A percentile compares a stretch with the other conserved stretches of the same genome.
Conservation (phyloP, 176 grass and related monocot genomes). For the Aegilops speltoides region DNA sequence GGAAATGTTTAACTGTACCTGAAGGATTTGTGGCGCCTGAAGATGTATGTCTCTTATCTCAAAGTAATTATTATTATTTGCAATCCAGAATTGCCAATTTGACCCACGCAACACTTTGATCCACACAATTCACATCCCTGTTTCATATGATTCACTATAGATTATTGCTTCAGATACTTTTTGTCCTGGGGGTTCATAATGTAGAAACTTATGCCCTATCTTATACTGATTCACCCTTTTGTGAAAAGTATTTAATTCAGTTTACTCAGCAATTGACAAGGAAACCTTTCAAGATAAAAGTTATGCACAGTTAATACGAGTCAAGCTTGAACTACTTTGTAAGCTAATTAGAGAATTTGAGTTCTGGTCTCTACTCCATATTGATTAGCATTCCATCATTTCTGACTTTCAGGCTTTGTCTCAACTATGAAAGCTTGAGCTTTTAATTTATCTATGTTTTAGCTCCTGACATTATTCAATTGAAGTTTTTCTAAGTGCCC, state of each 20-base stretch:
- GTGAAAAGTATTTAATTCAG: not conserved
- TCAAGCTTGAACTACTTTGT: not conserved
- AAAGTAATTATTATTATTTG: constrained; percentile 10
- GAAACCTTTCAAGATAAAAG: not conserved
- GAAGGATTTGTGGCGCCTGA: constrained; percentile 30
- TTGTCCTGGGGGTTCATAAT: not conserved
- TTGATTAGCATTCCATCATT: not conserved
- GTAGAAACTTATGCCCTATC: not conserved
- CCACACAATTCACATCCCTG: not conserved
- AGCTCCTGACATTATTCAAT: not conserved
- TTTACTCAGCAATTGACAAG: not conserved
- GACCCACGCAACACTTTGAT: not conserved
- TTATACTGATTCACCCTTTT: not conserved
- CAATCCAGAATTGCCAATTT: not conserved
- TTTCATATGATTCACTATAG: constrained; percentile 2
- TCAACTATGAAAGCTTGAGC: not conserved
- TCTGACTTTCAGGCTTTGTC: not conserved
- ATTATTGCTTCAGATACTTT: not conserved
- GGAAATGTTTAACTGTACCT: constrained; percentile 38
- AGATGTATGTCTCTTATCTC: constrained; percentile 31
- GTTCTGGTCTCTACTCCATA: not conserved
- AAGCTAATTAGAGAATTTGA: constrained; percentile 1
- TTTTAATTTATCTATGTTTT: not conserved
- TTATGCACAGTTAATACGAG: not conserved
- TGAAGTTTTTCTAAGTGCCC: not conserved